phyloP scores from a whole-genome alignment of 768 basidiomycete species.

The Lepiota venenata region DNA sequence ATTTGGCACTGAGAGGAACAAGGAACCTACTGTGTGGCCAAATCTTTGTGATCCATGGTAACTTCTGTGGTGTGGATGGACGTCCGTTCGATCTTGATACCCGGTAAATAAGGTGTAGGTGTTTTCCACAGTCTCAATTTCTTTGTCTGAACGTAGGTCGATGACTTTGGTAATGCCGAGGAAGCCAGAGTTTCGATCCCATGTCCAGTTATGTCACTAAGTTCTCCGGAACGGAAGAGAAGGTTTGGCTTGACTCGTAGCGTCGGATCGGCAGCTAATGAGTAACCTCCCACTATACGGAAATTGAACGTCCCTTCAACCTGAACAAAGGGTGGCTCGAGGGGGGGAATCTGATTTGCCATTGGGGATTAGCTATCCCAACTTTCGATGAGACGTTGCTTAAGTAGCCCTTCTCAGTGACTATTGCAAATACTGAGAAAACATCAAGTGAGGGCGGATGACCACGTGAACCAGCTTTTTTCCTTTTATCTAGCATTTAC shows the following conservation, averaged over 20 bases:
- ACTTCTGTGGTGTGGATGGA: not conserved
- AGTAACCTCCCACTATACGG: conserved; percentile 29
- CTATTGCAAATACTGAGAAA: too few species aligned
- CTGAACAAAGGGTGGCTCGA: conserved; percentile 31
- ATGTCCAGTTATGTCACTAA: conserved; percentile 27
- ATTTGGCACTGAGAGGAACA: too few species aligned
- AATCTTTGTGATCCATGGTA: not conserved
- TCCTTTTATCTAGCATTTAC: too few species aligned
- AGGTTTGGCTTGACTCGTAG: conserved; percentile 24
- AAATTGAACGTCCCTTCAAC: conserved; percentile 39
- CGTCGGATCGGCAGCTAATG: conserved; percentile 5
- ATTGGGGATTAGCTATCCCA: not conserved
- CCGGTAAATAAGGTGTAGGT: conserved; percentile 23
- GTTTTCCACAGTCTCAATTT: conserved; percentile 31
- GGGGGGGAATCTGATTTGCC: not conserved
- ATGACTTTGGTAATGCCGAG: conserved; percentile 35
- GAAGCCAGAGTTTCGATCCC: conserved; percentile 30
- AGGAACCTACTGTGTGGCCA: not conserved
- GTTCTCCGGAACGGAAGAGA: conserved; percentile 39
- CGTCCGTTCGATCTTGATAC: not conserved
- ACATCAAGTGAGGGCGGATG: too few species aligned
- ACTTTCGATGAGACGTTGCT: not conserved
- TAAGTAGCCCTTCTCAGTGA: not conserved
- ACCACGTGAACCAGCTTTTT: too few species aligned
- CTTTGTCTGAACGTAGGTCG: conserved; percentile 34